A percentile compares a stretch with the other conserved stretches of the same genome.
phyloP scores from a whole-genome alignment of 768 basidiomycete species.

The Pleurotus salmoneostramineus region DNA sequence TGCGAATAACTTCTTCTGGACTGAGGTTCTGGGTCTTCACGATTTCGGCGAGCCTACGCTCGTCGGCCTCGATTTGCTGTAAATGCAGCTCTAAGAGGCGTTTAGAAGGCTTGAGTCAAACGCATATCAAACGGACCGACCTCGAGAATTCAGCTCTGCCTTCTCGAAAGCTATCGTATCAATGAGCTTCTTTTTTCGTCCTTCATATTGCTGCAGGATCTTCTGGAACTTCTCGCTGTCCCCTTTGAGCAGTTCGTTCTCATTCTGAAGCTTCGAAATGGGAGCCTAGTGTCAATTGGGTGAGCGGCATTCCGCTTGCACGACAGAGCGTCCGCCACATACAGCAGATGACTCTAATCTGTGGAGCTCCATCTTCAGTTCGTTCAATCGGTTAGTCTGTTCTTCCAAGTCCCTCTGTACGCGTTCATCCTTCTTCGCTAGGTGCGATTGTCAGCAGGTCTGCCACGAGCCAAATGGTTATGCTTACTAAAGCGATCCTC shows the following conservation, averaged over 20 bases:
- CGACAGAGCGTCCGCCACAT: conserved; percentile 6
- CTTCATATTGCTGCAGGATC: conserved; percentile 67
- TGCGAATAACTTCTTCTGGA: conserved; percentile 85
- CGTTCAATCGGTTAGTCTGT: conserved; percentile 41
- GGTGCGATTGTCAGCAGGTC: conserved; percentile 7
- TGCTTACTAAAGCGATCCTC: conserved; percentile 74
- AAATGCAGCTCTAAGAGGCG: conserved; percentile 49
- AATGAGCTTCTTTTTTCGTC: conserved; percentile 61
- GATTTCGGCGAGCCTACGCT: conserved; percentile 54
- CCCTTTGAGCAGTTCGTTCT: conserved; percentile 58
- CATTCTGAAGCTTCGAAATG: conserved; percentile 56
- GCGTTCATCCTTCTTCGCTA: conserved; percentile 72
- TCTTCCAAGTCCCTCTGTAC: conserved; percentile 62
- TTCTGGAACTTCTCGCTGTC: conserved; percentile 81
- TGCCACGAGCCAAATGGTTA: not conserved
- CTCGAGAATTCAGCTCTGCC: conserved; percentile 52
- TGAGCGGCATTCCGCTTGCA: not conserved
- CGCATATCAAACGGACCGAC: conserved; percentile 29
- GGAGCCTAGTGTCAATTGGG: conserved; percentile 40
- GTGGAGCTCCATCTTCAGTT: conserved; percentile 48
- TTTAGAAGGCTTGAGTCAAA: conserved; percentile 3
- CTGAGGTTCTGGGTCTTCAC: conserved; percentile 88
- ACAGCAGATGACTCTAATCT: conserved; percentile 64
- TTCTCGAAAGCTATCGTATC: conserved; percentile 67
- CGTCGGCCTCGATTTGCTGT: conserved; percentile 60